Conservation (phyloP, 225 moss, liverwort and hornwort genomes). For the Pleurozium schreberi region DNA sequence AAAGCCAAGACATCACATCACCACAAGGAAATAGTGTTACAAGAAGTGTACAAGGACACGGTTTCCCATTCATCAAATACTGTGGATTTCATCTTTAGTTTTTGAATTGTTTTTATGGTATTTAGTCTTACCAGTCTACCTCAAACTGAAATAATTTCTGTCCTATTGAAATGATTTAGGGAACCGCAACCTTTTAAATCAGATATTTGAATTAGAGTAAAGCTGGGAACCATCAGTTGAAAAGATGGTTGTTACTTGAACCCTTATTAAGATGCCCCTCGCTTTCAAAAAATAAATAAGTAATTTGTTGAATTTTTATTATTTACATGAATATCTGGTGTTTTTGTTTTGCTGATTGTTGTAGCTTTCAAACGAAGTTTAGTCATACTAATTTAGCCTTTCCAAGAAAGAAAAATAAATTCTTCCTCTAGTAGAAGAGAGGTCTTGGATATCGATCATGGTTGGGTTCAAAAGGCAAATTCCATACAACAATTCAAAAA, state of each 20-base stretch:
- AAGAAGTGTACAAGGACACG: neutral
- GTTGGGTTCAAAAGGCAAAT: neutral
- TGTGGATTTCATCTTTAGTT: neutral
- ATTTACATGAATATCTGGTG: too few species aligned
- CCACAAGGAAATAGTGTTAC: neutral
- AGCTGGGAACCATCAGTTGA: neutral
- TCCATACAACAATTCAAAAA: neutral
- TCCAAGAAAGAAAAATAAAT: neutral
- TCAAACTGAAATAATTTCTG: neutral
- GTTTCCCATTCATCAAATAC: neutral
- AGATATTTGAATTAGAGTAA: neutral
- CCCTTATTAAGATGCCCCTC: too few species aligned
- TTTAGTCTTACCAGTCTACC: neutral
- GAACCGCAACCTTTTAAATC: neutral
- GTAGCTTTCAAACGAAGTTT: neutral
- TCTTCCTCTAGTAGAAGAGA: neutral
- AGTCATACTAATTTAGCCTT: neutral
- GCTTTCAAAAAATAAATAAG: neutral
- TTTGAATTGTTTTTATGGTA: neutral
- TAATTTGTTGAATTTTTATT: neutral
- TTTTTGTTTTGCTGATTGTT: neutral
- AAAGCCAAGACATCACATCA: neutral
- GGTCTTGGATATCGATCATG: neutral
- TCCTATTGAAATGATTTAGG: neutral
- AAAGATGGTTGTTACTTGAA: neutral